These are phyloP conservation scores for Mycena epipterygia DNA, from an alignment of 768 basidiomycete species.

Conservation along the genomic window DNA sequence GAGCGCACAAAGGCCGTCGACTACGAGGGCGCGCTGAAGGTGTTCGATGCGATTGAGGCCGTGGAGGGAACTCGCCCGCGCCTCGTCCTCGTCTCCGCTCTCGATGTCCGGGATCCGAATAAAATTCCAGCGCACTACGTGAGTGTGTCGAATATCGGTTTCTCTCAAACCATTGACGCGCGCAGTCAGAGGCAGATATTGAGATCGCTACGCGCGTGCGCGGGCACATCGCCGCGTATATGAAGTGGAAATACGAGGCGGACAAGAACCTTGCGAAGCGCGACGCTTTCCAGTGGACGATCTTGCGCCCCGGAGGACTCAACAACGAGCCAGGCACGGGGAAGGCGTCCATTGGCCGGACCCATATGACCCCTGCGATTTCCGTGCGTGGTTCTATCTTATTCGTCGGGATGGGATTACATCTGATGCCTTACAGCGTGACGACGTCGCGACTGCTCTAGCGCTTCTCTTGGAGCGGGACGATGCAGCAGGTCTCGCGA, in stretches of 20 bases:
- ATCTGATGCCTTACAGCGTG: conserved; percentile 52
- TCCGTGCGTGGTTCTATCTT: conserved; percentile 53
- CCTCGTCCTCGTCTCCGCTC: conserved; percentile 70
- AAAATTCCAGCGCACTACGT: conserved; percentile 68
- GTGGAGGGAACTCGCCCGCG: conserved; percentile 63
- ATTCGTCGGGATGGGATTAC: neutral
- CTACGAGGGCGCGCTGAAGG: conserved; percentile 76
- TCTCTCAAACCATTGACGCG: neutral
- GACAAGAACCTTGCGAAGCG: conserved; percentile 64
- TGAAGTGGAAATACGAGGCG: conserved; percentile 65
- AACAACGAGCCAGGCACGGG: conserved; percentile 64
- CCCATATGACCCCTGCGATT: conserved; percentile 61
- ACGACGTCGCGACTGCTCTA: conserved; percentile 69
- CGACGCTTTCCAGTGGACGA: conserved; percentile 73
- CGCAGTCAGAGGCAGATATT: conserved; percentile 62
- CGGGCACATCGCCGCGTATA: conserved; percentile 59
- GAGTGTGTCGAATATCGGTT: conserved; percentile 33
- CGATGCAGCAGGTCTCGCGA: conserved; percentile 67
- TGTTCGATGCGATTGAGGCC: conserved; percentile 76
- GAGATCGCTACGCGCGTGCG: conserved; percentile 56
- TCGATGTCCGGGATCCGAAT: conserved; percentile 67
- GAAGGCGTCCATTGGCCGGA: conserved; percentile 65
- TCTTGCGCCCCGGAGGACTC: conserved; percentile 76
- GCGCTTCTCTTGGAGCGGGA: conserved; percentile 62
- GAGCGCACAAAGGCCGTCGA: conserved; percentile 70